These are phyloP conservation scores for Vanrija sp. DNA, from an alignment of 1,284 basidiomycete species.

Conservation along the genomic window DNA sequence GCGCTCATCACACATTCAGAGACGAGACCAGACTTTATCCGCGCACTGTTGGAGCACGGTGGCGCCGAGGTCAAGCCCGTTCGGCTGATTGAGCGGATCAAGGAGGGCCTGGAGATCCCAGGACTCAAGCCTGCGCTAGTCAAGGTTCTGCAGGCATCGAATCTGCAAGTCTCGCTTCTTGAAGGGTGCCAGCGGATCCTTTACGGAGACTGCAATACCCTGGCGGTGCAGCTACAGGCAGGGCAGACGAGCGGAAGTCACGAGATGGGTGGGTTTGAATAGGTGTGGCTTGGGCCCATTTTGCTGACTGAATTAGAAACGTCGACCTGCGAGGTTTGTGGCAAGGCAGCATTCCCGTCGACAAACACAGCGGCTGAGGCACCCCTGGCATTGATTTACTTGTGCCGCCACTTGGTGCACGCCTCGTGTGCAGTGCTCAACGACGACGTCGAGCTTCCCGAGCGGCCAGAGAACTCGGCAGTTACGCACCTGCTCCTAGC, in stretches of 20 bases:
- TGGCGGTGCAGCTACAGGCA: slow-evolving; percentile 65
- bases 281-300: not conserved
- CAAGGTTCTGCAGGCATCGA: slow-evolving; percentile 95
- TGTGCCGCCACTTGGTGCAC: slow-evolving; percentile 83
- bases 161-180: slow-evolving; percentile 76
- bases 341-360: slow-evolving; percentile 58
- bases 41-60: slow-evolving; percentile 89
- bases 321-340: slow-evolving; percentile 64
- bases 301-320: slow-evolving; percentile 51
- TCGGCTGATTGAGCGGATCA: slow-evolving; percentile 86
- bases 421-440: slow-evolving; percentile 57
- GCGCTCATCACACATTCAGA: slow-evolving; percentile 92
- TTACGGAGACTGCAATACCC: slow-evolving; percentile 70
- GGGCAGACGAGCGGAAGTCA: slow-evolving; percentile 76
- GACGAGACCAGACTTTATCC: slow-evolving; percentile 92
- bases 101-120: slow-evolving; percentile 92
- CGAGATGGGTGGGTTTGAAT: slow-evolving; percentile 58
- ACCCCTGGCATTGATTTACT: slow-evolving; percentile 58
- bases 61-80: slow-evolving; percentile 96
- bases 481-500: slow-evolving; percentile 59
- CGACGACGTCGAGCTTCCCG: slow-evolving; percentile 38
- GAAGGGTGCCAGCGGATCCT: slow-evolving; percentile 86
- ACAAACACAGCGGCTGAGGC: slow-evolving; percentile 32
- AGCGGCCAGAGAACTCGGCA: slow-evolving; percentile 35
- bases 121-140: slow-evolving; percentile 90